Percentiles rank a stretch among this genome's conserved stretches.
Evolutionary conservation across 768 basidiomycete genomes (phyloP).

Genomic region (Russula ochroleuca): DNA sequence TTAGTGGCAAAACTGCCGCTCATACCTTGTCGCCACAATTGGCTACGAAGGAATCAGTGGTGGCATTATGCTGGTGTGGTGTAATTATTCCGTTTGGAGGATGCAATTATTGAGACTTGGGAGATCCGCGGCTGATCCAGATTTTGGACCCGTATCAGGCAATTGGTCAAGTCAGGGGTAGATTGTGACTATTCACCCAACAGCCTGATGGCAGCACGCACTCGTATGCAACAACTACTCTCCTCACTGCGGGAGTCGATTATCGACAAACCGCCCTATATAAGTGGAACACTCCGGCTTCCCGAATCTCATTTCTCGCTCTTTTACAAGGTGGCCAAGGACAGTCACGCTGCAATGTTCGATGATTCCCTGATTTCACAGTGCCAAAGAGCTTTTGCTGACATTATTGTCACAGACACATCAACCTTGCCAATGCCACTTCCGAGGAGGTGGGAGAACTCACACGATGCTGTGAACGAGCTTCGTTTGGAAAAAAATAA

Average conservation of each 20-base stretch:
- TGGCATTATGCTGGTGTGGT: background rate
- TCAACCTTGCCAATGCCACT: background rate
- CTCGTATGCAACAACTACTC: background rate
- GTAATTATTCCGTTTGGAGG: too few species aligned
- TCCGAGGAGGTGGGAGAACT: background rate
- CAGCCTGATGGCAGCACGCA: background rate
- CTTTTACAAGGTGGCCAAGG: background rate
- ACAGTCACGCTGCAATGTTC: background rate
- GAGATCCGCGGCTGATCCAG: too few species aligned
- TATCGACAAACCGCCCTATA: conserved; percentile 20
- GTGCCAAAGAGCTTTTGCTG: background rate
- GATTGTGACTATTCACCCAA: too few species aligned
- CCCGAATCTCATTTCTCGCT: background rate
- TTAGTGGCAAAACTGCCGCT: background rate
- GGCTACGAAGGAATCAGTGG: background rate
- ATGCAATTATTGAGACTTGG: too few species aligned
- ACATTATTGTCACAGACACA: background rate
- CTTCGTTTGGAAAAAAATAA: background rate
- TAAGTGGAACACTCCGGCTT: background rate
- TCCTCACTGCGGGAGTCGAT: conserved; percentile 13
- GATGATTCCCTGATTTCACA: conserved; percentile 29
- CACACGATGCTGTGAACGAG: background rate
- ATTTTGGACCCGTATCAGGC: too few species aligned
- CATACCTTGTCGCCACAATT: background rate
- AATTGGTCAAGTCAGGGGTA: too few species aligned